Evolutionary conservation across 1,284 basidiomycete genomes (phyloP).

Genomic region (Grifola frondosa): DNA sequence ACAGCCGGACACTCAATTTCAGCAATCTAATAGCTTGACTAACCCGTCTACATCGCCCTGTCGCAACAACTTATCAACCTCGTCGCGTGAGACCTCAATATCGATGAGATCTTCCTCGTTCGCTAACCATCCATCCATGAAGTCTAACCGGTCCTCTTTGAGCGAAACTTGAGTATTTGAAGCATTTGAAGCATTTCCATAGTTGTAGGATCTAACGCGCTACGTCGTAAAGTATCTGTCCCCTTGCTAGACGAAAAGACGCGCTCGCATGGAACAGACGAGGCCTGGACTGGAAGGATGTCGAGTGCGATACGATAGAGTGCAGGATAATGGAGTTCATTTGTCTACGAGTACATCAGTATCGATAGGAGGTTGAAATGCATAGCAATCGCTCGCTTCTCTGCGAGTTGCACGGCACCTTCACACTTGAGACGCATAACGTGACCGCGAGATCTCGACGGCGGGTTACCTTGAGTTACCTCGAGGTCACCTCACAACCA

Average conservation of each 20-base stretch:
- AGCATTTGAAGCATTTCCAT: conserved; percentile 27
- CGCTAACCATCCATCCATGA: background rate
- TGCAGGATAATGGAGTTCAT: conserved; percentile 10
- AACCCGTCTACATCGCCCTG: too few species aligned
- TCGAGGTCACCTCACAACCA: too few species aligned
- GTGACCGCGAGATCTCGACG: too few species aligned
- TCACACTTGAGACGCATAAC: too few species aligned
- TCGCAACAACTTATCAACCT: background rate
- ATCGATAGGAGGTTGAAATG: too few species aligned
- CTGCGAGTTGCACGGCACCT: too few species aligned
- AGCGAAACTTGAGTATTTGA: conserved; percentile 26
- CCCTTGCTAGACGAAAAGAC: conserved; percentile 30
- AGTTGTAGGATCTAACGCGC: conserved; percentile 11
- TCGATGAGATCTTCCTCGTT: background rate
- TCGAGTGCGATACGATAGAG: conserved; percentile 24
- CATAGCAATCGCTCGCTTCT: too few species aligned
- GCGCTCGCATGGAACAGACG: conserved; percentile 28
- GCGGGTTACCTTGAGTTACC: too few species aligned
- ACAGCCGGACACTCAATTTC: too few species aligned
- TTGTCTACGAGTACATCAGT: background rate
- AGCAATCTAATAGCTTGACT: background rate
- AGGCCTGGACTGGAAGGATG: conserved; percentile 27
- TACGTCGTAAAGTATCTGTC: conserved; percentile 17
- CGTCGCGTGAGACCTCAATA: conserved; percentile 1
- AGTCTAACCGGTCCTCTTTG: background rate